Percentiles rank a stretch among this genome's conserved stretches.
These are phyloP conservation scores for Hypoxylon sp. DNA, from an alignment of 2,329 filamentous ascomycete species.

Conservation along the genomic window DNA sequence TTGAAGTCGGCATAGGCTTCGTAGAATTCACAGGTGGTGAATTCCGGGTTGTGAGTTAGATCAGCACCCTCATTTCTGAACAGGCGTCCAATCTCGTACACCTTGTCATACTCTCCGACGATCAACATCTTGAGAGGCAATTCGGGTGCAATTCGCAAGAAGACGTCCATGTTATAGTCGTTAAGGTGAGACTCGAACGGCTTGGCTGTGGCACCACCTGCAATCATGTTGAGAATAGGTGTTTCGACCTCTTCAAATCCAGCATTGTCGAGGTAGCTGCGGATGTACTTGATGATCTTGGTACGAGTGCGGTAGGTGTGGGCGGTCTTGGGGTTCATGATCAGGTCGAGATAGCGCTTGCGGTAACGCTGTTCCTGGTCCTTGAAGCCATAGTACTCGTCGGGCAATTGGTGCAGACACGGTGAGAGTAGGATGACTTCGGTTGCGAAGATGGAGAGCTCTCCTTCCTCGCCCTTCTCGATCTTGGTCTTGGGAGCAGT, in stretches of 20 bases:
- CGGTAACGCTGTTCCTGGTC: slow-evolving; percentile 94
- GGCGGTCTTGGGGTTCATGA: slow-evolving; percentile 92
- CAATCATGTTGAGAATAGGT: slow-evolving; percentile 96
- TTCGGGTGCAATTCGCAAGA: slow-evolving; percentile 94
- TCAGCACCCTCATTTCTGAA: slow-evolving; percentile 96
- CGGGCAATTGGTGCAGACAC: slow-evolving; percentile 90
- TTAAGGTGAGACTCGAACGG: slow-evolving; percentile 98
- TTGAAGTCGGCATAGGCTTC: slow-evolving; percentile 93
- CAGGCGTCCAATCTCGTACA: slow-evolving; percentile 95
- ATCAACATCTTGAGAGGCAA: slow-evolving; percentile 97
- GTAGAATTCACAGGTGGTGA: slow-evolving; percentile 98
- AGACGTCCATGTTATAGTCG: slow-evolving; percentile 94
- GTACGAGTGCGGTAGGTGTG: slow-evolving; percentile 87
- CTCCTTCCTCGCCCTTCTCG: slow-evolving; percentile 82
- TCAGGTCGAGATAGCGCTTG: slow-evolving; percentile 93
- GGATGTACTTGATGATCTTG: slow-evolving; percentile 90
- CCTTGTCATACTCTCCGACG: slow-evolving; percentile 92
- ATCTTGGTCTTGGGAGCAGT: slow-evolving; percentile 93
- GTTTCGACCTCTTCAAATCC: slow-evolving; percentile 97
- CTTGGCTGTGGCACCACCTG: slow-evolving; percentile 94
- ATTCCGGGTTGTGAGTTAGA: slow-evolving; percentile 97
- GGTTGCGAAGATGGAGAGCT: slow-evolving; percentile 92
- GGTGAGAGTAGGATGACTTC: slow-evolving; percentile 90
- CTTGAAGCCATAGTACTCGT: slow-evolving; percentile 94
- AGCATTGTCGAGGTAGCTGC: slow-evolving; percentile 86